Conservation (phyloP, 2,329 filamentous ascomycete genomes). For the Penicillium sp. region DNA sequence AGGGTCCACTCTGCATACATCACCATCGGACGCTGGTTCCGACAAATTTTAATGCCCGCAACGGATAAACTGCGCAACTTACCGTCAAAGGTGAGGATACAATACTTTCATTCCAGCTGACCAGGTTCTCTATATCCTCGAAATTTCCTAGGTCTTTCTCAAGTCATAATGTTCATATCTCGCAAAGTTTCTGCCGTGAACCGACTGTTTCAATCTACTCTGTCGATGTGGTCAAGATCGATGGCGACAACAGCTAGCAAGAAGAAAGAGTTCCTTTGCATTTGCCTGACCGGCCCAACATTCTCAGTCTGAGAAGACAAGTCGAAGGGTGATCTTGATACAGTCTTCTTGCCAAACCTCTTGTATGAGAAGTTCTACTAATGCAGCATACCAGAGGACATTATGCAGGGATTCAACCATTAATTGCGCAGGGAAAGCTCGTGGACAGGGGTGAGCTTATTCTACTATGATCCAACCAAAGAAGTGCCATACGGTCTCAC, state of each 20-base stretch:
- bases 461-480: background rate
- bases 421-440: conserved; percentile 16
- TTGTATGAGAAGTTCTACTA: background rate
- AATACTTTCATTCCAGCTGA: too few relatives aligned
- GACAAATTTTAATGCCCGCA: too few relatives aligned
- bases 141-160: too few relatives aligned
- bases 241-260: background rate
- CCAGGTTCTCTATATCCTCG: too few relatives aligned
- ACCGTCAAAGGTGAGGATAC: too few relatives aligned
- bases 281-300: conserved; percentile 19
- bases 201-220: background rate
- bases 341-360: background rate
- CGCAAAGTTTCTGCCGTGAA: background rate
- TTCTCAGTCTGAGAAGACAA: conserved; percentile 11
- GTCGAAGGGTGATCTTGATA: conserved; percentile 12
- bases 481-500: background rate
- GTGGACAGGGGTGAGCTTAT: conserved; percentile 17
- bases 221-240: background rate
- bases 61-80: too few relatives aligned
- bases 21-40: too few relatives aligned
- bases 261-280: conserved; percentile 16
- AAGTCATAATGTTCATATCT: background rate
- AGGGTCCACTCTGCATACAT: too few relatives aligned
- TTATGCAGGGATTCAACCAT: conserved; percentile 16
- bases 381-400: conserved; percentile 6